A percentile compares a stretch with the other conserved stretches of the same genome.
Evolutionary conservation across 2,329 filamentous ascomycete species (phyloP).

Genomic region (Fusarium penzigii): DNA sequence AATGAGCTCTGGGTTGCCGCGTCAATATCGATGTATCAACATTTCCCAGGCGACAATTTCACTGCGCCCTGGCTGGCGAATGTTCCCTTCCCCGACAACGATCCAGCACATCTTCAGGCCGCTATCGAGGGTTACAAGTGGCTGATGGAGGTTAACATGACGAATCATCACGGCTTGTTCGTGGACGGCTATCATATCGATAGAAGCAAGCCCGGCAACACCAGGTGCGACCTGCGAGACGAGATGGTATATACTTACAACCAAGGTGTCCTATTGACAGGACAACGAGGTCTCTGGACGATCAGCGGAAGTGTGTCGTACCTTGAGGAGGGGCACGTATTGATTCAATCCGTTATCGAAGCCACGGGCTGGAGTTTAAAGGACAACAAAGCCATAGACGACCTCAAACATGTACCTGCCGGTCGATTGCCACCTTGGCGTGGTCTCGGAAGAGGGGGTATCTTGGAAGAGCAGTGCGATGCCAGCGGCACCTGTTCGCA

Average conservation of each 20-base stretch:
- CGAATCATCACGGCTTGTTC: slow-evolving; percentile 71
- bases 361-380: slow-evolving; percentile 74
- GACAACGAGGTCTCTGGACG: slow-evolving; percentile 77
- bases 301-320: slow-evolving; percentile 72
- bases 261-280: slow-evolving; percentile 85
- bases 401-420: slow-evolving; percentile 31
- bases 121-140: slow-evolving; percentile 80
- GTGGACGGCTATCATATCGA: slow-evolving; percentile 86
- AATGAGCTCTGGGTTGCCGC: slow-evolving; percentile 88
- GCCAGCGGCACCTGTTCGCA: slow-evolving; percentile 73
- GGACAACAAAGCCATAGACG: slow-evolving; percentile 44
- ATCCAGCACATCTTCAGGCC: slow-evolving; percentile 68
- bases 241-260: slow-evolving; percentile 96
- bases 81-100: slow-evolving; percentile 37
- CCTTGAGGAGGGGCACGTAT: slow-evolving; percentile 75
- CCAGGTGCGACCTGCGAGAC: slow-evolving; percentile 76
- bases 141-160: slow-evolving; percentile 81
- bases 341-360: slow-evolving; percentile 71
- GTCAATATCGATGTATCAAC: slow-evolving; percentile 84
- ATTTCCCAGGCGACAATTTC: slow-evolving; percentile 81
- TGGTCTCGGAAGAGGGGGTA: slow-evolving; percentile 75
- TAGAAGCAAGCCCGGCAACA: slow-evolving; percentile 62
- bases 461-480: slow-evolving; percentile 86
- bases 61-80: slow-evolving; percentile 61
- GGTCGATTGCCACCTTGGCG: slow-evolving; percentile 59